Evolutionary conservation across 371 early-diverging fungal genomes (phyloP).

Genomic region (Haplosporangium sp.): DNA sequence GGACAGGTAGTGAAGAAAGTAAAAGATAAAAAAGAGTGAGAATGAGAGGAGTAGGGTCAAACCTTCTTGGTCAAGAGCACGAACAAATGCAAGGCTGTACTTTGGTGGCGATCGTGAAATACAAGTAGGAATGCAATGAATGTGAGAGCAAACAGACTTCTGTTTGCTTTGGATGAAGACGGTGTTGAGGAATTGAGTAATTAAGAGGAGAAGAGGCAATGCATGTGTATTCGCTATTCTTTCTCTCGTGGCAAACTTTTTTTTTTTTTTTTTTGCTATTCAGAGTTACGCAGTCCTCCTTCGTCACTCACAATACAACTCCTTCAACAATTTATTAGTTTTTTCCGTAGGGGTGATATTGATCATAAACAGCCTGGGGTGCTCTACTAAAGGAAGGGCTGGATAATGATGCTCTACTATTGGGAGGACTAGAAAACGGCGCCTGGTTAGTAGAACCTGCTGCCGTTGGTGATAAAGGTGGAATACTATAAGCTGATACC

Average conservation of each 20-base stretch:
- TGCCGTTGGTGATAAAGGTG: not conserved
- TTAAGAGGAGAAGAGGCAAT: not conserved
- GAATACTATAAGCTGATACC: not conserved
- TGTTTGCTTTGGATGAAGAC: not conserved
- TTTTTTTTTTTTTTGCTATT: no score
- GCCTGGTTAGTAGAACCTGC: not conserved
- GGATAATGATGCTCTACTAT: not conserved
- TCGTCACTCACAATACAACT: not conserved
- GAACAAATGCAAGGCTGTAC: not conserved
- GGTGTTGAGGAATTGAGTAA: not conserved
- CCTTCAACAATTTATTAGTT: not conserved
- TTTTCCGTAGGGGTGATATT: not conserved
- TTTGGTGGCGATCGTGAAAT: constrained; percentile 4
- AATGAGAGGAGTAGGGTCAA: not conserved
- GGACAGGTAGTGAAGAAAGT: no score
- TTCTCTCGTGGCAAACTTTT: no score
- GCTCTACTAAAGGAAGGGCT: not conserved
- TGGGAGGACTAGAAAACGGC: not conserved
- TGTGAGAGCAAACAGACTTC: not conserved
- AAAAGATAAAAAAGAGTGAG: no score
- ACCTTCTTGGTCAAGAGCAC: constrained; percentile 3
- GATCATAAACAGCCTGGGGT: not conserved
- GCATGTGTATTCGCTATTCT: not conserved
- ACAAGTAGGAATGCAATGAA: not conserved
- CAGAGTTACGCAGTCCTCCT: no score